phyloP scores from a whole-genome alignment of 345 rosid species.

The Eucalyptus coolabah region DNA sequence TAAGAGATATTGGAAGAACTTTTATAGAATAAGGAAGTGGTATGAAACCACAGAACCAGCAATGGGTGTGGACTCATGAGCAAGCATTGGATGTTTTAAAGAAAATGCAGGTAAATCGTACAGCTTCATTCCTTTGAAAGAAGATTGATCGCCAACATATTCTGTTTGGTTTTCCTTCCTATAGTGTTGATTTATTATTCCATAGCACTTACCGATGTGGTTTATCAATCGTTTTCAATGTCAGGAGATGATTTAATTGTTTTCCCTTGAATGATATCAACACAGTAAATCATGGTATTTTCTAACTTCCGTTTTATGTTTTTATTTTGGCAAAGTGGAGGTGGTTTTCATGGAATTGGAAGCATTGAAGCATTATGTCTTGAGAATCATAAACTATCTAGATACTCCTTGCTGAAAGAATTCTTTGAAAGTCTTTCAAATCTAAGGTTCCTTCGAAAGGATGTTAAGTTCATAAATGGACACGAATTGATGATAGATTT shows the following conservation, averaged over 20 bases:
- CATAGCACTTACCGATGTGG: too few species aligned
- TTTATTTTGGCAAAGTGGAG: neutral
- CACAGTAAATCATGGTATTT: neutral
- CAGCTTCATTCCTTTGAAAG: neutral
- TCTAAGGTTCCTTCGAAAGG: neutral
- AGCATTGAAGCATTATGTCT: neutral
- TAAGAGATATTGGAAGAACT: neutral
- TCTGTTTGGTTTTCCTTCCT: neutral
- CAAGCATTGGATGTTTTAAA: neutral
- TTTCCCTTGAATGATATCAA: neutral
- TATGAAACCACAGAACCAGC: neutral
- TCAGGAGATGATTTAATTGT: too few species aligned
- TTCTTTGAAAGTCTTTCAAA: neutral
- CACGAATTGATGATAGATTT: too few species aligned
- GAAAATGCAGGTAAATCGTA: neutral
- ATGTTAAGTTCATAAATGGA: accelerated
- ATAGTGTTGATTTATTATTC: neutral
- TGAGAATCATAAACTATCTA: accelerated
- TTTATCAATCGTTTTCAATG: neutral
- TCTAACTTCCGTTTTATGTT: too few species aligned
- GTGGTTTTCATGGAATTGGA: neutral
- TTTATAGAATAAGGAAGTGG: neutral
- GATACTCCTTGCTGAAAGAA: neutral
- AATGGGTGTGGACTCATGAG: neutral
- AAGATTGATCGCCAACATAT: neutral